Evolutionary conservation across 2,329 filamentous ascomycete genomes (phyloP).

Genomic region (Trichoderma gracile): DNA sequence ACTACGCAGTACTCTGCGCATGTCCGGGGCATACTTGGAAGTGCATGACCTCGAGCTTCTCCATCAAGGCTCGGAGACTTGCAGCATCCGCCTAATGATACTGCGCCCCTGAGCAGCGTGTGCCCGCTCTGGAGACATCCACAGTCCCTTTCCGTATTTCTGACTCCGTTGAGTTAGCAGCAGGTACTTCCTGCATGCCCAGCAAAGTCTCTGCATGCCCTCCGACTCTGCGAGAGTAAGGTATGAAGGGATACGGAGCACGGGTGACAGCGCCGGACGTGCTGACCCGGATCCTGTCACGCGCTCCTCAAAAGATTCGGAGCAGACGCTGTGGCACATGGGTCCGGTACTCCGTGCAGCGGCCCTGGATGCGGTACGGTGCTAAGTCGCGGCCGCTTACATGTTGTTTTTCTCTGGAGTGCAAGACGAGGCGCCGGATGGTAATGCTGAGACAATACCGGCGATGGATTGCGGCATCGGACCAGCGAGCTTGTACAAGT

Average conservation of each 20-base stretch:
- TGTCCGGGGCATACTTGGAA: neutral
- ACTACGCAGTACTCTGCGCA: neutral
- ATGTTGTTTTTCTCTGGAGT: neutral
- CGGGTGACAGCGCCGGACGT: neutral
- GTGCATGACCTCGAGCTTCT: neutral
- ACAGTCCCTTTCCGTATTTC: neutral
- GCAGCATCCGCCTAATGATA: slow-evolving; percentile 16
- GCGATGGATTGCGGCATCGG: slow-evolving; percentile 24
- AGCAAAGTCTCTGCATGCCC: neutral
- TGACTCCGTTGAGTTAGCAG: too few species aligned
- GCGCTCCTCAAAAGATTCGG: slow-evolving; percentile 5
- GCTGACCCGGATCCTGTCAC: slow-evolving; percentile 13
- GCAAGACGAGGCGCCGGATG: neutral
- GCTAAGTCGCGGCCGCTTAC: neutral
- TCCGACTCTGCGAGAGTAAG: neutral
- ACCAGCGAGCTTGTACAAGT: neutral
- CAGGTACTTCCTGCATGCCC: neutral
- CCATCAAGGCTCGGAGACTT: neutral
- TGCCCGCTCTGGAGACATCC: neutral
- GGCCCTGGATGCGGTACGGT: slow-evolving; percentile 2
- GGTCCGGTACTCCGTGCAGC: neutral
- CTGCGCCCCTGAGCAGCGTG: slow-evolving; percentile 10
- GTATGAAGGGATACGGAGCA: neutral
- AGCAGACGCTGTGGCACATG: neutral
- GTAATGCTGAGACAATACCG: slow-evolving; percentile 17